Conservation (phyloP, 2,329 filamentous ascomycete species). For the Chaetomium strumarium region DNA sequence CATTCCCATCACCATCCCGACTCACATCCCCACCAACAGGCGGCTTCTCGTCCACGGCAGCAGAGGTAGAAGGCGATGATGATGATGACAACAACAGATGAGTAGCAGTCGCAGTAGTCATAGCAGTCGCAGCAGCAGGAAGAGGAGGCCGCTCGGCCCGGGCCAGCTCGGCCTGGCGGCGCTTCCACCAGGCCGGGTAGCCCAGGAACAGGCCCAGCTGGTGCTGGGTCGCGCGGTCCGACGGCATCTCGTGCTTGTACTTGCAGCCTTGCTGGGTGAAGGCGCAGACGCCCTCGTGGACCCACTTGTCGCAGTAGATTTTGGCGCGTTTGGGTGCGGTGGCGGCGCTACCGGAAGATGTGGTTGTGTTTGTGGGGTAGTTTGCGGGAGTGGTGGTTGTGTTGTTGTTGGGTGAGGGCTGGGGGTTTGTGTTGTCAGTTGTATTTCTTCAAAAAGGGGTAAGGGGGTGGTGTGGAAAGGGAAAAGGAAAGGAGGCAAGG, state of each 20-base stretch:
- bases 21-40: not conserved
- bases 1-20: not conserved
- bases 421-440: not conserved
- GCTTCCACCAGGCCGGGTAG: constrained; percentile 55
- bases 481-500: not conserved
- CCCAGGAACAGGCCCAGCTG: constrained; percentile 66
- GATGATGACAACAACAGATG: too few relatives aligned
- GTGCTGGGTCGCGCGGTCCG: constrained; percentile 57
- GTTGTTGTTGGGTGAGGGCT: not conserved
- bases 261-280: constrained; percentile 82
- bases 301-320: constrained; percentile 84
- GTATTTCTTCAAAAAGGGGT: not conserved
- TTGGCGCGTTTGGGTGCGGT: constrained; percentile 49
- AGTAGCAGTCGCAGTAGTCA: too few relatives aligned
- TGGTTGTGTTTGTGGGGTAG: not conserved
- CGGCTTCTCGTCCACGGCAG: too few relatives aligned
- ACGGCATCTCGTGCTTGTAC: constrained; percentile 87
- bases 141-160: not conserved
- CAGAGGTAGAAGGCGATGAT: too few relatives aligned
- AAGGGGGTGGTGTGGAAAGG: not conserved
- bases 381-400: not conserved
- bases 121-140: too few relatives aligned
- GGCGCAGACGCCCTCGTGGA: constrained; percentile 76
- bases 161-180: constrained; percentile 42
- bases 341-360: not conserved